A percentile compares a stretch with the other conserved stretches of the same genome.
Conservation (phyloP, 2,329 filamentous ascomycete genomes). For the Ophiostoma angusticollis region DNA sequence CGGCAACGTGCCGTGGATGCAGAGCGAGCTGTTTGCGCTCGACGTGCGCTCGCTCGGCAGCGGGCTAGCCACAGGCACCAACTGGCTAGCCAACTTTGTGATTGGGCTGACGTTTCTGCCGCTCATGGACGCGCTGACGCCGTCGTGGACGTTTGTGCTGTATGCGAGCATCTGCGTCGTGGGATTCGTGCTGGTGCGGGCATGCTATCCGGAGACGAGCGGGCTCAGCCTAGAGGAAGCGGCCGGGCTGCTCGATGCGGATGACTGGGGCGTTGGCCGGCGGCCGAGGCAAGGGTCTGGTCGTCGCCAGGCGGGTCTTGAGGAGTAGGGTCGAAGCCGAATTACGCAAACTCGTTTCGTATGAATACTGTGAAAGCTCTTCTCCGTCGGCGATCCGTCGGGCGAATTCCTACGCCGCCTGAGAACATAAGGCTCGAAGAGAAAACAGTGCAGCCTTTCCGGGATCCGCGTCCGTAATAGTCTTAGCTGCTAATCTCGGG, state of each 20-base stretch:
- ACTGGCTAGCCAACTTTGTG: slow-evolving; percentile 77
- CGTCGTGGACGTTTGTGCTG: slow-evolving; percentile 65
- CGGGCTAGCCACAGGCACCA: slow-evolving; percentile 64
- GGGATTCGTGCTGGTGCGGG: slow-evolving; percentile 58
- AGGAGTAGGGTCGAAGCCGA: too few species aligned
- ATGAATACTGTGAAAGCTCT: too few species aligned
- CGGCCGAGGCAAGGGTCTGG: not conserved
- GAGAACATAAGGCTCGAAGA: too few species aligned
- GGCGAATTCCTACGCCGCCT: too few species aligned
- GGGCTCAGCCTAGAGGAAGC: slow-evolving; percentile 74
- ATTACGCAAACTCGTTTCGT: too few species aligned
- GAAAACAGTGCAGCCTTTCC: too few species aligned
- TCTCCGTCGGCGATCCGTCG: too few species aligned
- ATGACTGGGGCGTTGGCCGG: slow-evolving; percentile 56
- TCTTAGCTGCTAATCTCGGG: too few species aligned
- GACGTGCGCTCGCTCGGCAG: slow-evolving; percentile 60
- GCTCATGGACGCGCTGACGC: slow-evolving; percentile 64
- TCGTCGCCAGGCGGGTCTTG: too few species aligned
- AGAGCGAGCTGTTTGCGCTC: slow-evolving; percentile 79
- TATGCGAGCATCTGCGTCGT: slow-evolving; percentile 59
- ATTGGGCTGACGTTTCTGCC: slow-evolving; percentile 80
- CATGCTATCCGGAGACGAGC: slow-evolving; percentile 75
- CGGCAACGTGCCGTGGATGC: slow-evolving; percentile 92
- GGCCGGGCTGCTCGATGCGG: slow-evolving; percentile 53
- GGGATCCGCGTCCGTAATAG: too few species aligned